Base-by-base conservation (phyloP, 495 filamentous ascomycete genomes). In the Penicillium chermesinum region DNA sequence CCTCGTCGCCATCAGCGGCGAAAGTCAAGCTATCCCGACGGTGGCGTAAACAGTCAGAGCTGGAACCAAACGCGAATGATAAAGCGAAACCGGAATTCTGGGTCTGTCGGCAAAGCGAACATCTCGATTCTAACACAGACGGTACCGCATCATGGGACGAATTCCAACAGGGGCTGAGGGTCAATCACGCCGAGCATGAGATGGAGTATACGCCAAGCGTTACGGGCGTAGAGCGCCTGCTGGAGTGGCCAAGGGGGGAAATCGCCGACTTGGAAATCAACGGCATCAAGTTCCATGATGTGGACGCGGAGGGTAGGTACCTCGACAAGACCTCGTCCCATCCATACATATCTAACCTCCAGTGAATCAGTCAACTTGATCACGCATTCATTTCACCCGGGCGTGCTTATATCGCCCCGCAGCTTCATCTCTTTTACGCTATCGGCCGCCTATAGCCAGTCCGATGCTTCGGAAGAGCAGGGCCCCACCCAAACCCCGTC, bases 121-220 rank as follows among this genome's bases (percentile, higher is more conserved):
- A 93, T 64, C 63, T 63, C 21, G 74, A 88, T 20, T 46, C 52
- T 46, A 62, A 58, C 1, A 54, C 65, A 3, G 57, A 70, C 13
- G 85, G 84, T 0, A 83, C 85, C 3, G 86, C 84, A 6, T 75
- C 63, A 16, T 87, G 78, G 73, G 63, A 49, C 0, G 88, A 91
- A 52, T 90, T 91, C 52, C 68, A 75, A 17, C 49, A 51, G 1
- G 78, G 75, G 27, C 65, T 90, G 53, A 74, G 80, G 52, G 64
- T 72, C 10, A 62, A 80, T 40, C 88, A 91, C 64, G 77, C 77
- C 4, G 66, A 77, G 63, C 74, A 86, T 50, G 88, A 94, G 65
- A 74, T 65, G 58, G 77, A 77, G 35, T 90, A 87, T 61, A 93
- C 86, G 25, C 85, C 86, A 12, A 76, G 74, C 44, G 78, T 89